Conservation (phyloP, 2,329 filamentous ascomycete genomes). For the Tolypocladium sp. region DNA sequence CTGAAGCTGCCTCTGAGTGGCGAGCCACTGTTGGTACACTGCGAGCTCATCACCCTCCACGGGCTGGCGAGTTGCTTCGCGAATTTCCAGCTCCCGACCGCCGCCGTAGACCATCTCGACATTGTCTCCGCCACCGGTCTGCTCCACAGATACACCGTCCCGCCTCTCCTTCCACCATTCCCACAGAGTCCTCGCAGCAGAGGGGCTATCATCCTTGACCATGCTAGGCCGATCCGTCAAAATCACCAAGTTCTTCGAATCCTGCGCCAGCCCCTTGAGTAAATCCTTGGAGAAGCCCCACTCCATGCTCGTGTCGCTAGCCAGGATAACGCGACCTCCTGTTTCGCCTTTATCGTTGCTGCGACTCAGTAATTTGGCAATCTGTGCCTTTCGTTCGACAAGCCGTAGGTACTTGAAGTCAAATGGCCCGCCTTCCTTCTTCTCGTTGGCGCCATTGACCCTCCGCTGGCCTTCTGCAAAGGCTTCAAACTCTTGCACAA, state of each 20-base stretch:
- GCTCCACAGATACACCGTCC: constrained; percentile 53
- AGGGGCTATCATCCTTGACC: constrained; percentile 31
- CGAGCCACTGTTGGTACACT: constrained; percentile 86
- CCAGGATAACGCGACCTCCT: constrained; percentile 68
- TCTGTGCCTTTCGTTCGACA: constrained; percentile 71
- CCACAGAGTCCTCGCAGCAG: constrained; percentile 69
- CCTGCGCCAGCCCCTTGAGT: constrained; percentile 62
- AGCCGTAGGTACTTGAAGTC: constrained; percentile 81
- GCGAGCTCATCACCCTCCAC: constrained; percentile 68
- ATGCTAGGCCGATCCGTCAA: constrained; percentile 65
- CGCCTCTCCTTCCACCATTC: constrained; percentile 64
- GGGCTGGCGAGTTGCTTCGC: constrained; percentile 51
- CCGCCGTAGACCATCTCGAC: constrained; percentile 59
- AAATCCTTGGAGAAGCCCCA: constrained; percentile 91
- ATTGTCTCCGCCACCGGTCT: constrained; percentile 42
- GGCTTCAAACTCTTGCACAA: constrained; percentile 84
- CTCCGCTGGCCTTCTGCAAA: constrained; percentile 44
- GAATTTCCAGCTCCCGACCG: constrained; percentile 52
- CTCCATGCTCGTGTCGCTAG: constrained; percentile 81
- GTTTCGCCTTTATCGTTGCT: constrained; percentile 30
- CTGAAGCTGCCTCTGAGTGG: constrained; percentile 78
- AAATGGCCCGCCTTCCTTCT: constrained; percentile 63
- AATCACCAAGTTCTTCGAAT: constrained; percentile 75
- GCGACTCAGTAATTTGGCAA: constrained; percentile 57
- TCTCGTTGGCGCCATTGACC: constrained; percentile 36